phyloP scores from a whole-genome alignment of 1,284 basidiomycete species.

The Microbotryum scabiosae region DNA sequence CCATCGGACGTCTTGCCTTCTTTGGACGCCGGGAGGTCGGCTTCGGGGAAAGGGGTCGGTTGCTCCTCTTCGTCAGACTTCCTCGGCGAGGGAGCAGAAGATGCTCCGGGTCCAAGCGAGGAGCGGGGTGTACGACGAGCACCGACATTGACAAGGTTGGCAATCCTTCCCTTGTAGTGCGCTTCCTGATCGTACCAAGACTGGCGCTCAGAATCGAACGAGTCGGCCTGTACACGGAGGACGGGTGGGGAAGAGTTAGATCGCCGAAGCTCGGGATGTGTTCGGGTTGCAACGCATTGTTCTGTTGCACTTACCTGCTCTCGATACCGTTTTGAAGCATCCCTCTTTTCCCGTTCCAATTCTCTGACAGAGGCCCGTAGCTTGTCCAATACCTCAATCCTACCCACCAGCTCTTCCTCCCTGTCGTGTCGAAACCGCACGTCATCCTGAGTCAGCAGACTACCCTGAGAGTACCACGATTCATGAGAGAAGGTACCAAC shows the following conservation, averaged over 20 bases:
- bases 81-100: neutral
- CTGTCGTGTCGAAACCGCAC: slow-evolving; percentile 1
- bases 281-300: neutral
- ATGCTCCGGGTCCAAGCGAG: neutral
- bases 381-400: slow-evolving; percentile 28
- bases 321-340: slow-evolving; percentile 27
- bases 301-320: slow-evolving; percentile 24
- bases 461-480: neutral
- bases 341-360: slow-evolving; percentile 28
- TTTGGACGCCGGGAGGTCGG: neutral
- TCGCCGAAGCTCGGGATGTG: neutral
- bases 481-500: neutral
- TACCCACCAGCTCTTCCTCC: slow-evolving; percentile 31
- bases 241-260: neutral
- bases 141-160: slow-evolving; percentile 5
- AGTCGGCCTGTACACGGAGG: slow-evolving; percentile 20
- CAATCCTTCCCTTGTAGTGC: slow-evolving; percentile 24
- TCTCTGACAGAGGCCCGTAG: slow-evolving; percentile 21
- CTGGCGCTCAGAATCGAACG: slow-evolving; percentile 32
- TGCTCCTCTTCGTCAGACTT: neutral
- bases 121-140: neutral
- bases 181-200: slow-evolving; percentile 33
- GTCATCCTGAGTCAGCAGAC: neutral
- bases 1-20: neutral
- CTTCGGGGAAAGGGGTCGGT: neutral